Conservation (phyloP, 2,329 filamentous ascomycete species). For the Exophiala calicioides region DNA sequence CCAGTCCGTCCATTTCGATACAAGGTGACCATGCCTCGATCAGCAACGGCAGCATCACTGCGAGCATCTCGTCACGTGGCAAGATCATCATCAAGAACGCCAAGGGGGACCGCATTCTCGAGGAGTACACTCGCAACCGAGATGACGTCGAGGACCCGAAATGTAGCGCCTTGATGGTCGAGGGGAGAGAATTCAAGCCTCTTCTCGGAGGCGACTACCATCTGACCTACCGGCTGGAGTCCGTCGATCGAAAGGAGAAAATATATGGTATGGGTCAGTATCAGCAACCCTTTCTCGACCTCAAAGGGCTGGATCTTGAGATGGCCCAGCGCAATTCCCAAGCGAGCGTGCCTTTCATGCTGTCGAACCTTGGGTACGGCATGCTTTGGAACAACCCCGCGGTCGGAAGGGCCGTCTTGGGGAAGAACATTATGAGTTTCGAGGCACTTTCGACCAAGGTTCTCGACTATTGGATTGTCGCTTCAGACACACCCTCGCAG, state of each 20-base stretch:
- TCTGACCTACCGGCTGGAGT: slow-evolving; percentile 61
- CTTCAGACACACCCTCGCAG: slow-evolving; percentile 56
- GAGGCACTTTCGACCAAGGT: slow-evolving; percentile 60
- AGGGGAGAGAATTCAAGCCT: slow-evolving; percentile 60
- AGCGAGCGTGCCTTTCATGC: slow-evolving; percentile 63
- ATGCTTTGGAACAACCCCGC: slow-evolving; percentile 68
- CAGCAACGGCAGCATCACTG: slow-evolving; percentile 52
- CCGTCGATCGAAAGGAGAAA: slow-evolving; percentile 55
- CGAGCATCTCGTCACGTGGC: slow-evolving; percentile 48
- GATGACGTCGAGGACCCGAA: slow-evolving; percentile 58
- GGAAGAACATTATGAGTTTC: slow-evolving; percentile 62
- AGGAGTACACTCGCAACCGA: slow-evolving; percentile 56
- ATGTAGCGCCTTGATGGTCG: slow-evolving; percentile 58
- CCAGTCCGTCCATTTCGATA: slow-evolving; percentile 16
- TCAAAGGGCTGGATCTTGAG: slow-evolving; percentile 64
- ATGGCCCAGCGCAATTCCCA: slow-evolving; percentile 68
- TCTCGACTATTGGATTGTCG: slow-evolving; percentile 67
- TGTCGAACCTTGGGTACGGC: slow-evolving; percentile 63
- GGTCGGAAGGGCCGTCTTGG: slow-evolving; percentile 62
- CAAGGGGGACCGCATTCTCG: slow-evolving; percentile 48
- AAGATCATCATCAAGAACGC: slow-evolving; percentile 53
- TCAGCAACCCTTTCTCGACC: slow-evolving; percentile 63
- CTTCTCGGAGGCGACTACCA: slow-evolving; percentile 56
- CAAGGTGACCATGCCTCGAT: slow-evolving; percentile 17
- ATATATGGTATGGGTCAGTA: slow-evolving; percentile 72